Base-by-base conservation (phyloP, 208 protist genomes). In the Endotrypanum monterogeii region DNA sequence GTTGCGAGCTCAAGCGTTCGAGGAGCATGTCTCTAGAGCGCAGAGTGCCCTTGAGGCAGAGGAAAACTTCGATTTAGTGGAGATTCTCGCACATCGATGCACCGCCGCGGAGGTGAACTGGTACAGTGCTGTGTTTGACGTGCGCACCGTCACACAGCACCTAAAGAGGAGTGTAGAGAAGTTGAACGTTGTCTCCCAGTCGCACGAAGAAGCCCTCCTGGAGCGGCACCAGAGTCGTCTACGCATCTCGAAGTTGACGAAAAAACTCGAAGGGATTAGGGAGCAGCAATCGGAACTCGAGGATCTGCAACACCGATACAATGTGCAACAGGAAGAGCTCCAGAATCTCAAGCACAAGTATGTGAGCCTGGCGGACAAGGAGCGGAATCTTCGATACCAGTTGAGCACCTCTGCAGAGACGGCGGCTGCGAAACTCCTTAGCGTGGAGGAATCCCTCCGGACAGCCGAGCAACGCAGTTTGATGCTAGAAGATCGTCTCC, bases 41-140 rank as follows among this genome's bases (percentile, higher is more conserved):
- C 32, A 23, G 20, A 23, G 39, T 20, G 12, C 12, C 8, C n/a
- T 73, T 5, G 67, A 73, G 28, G 35, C 57, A 23, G 61, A 54
- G 51, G 23, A 20, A 7, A 37, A 32, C 23, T 12, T 18, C 18
- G 11, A 55, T n/a, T 48, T 68, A 6, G 23, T 83, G 39, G 69
- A 82, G 25, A 14, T 86, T 54, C 76, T 88, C 51, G 48, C 56
- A 50, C 74, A 74, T 8, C 80, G 72, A 30, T 73, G 68, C 66
- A 35, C 67, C 2, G 57, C 76, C 32, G 67, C 79, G 5, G 80
- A 84, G 30, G 63, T 58, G 25, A 57, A 76, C 7, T 75, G 81
- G 70, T 41, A 28, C 25, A 44, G 44, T n/a, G 30, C 67, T n/a
- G 70, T 80, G 20, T 20, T 68, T 25, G 56, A 68, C n/a, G n/a